phyloP scores from a whole-genome alignment of 2,329 filamentous ascomycete genomes.

The Tolypocladium tundrense region DNA sequence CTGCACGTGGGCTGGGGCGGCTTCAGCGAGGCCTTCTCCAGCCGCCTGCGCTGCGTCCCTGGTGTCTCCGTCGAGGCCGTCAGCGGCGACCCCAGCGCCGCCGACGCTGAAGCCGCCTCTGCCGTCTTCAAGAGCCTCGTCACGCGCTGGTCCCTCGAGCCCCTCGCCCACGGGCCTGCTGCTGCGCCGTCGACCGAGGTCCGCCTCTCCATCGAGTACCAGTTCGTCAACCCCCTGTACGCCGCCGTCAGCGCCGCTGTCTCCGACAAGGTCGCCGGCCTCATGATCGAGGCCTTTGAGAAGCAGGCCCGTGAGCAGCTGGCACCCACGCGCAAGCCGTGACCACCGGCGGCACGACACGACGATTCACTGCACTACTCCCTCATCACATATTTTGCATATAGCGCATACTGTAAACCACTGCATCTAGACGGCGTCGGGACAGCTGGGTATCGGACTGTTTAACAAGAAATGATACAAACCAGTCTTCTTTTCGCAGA shows the following conservation, averaged over 20 bases:
- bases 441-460: background rate
- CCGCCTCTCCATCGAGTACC: constrained; percentile 64
- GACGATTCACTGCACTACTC: background rate
- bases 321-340: background rate
- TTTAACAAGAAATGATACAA: background rate
- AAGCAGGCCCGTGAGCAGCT: constrained; percentile 51
- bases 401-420: background rate
- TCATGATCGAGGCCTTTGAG: constrained; percentile 94
- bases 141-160: constrained; percentile 58
- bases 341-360: background rate
- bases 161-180: constrained; percentile 17
- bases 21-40: constrained; percentile 76
- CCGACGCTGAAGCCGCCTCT: constrained; percentile 27
- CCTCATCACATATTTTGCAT: background rate
- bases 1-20: constrained; percentile 79
- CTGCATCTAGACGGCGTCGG: background rate
- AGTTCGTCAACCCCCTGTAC: constrained; percentile 85
- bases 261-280: constrained; percentile 70
- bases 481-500: background rate
- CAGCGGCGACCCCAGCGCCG: constrained; percentile 44
- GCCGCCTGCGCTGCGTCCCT: constrained; percentile 67
- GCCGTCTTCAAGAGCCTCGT: constrained; percentile 56
- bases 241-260: constrained; percentile 70
- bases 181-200: constrained; percentile 51
- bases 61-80: constrained; percentile 66